Base-by-base conservation (phyloP, 2,329 filamentous ascomycete species). In the Cladosporium sp. region DNA sequence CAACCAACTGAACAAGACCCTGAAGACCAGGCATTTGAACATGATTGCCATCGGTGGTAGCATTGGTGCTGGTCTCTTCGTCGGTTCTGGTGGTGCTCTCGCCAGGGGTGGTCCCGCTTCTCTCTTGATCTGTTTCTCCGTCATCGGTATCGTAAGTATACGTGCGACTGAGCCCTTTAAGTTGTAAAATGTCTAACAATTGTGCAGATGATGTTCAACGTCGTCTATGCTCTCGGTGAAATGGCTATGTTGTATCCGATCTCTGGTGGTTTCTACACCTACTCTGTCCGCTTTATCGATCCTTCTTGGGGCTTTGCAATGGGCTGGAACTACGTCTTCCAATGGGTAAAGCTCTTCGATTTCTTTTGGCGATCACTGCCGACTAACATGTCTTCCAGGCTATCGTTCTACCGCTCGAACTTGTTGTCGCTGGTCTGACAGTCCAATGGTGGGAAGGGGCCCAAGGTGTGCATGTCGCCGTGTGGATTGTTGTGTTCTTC, bases 401-500 rank as follows among this genome's bases (percentile, higher is more conserved):
- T 26, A 60, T 69, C 33, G 70, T 71, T 16, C 65, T 70, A 46
- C 72, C 69, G 7, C 68, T 74, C 40, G 72, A 74, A 60, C 70
- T 74, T 21, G 71, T 71, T 10, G 65, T 71, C 14, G 72, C 72
- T 11, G 71, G 71, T 29, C 52, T 73, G 3, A 74, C 72, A 0
- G 71, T 74, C 37, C 53, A 69, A 12, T 74, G 67, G 68, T 75
- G 73, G 69, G 67, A 52, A 33, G 26, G 46, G 70, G 56, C 62
- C 18, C 12, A 10, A 35, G 52, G 40, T 28, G 78, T 92, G 62
- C 85, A 88, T 33, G 88, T 88, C 69, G 88, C 89, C 64, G 89
- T 91, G 37, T 97, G 91, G 80, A 91, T 97, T 29, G 86, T 91
- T 53, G 81, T 97, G 50, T 97, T 97, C 78, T 85, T 95, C 65